Percentiles rank a stretch among this genome's conserved stretches.
Conservation (phyloP, 441 rosid species). For the Erysimum cheiri region DNA sequence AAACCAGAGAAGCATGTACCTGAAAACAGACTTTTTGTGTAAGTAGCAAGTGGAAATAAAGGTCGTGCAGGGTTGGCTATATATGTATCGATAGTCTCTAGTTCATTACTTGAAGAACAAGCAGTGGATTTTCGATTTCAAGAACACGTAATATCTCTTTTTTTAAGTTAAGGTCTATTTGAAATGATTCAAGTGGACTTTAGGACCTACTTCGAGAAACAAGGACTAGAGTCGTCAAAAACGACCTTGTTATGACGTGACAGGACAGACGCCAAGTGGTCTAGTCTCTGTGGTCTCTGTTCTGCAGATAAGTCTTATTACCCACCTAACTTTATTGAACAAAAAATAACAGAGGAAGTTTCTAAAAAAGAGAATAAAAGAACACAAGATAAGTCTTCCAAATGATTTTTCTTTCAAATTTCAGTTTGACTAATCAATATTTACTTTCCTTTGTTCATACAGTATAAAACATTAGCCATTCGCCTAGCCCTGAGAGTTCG, state of each 20-base stretch:
- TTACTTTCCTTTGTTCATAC: constrained; percentile 12
- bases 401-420: constrained; percentile 1
- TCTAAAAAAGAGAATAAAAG: too few species aligned
- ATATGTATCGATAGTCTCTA: neutral
- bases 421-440: constrained; percentile 1
- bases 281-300: constrained; percentile 32
- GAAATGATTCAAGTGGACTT: constrained; percentile 22
- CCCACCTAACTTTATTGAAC: constrained; percentile 20
- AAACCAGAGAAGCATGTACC: constrained; percentile 41
- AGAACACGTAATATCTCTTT: neutral
- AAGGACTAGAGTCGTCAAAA: constrained; percentile 36
- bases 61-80: constrained; percentile 7
- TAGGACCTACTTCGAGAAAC: constrained; percentile 36
- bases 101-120: constrained; percentile 38
- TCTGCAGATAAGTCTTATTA: constrained; percentile 28
- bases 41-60: constrained; percentile 14
- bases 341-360: constrained; percentile 12
- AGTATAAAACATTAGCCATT: neutral
- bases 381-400: neutral
- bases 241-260: constrained; percentile 39
- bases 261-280: constrained; percentile 27
- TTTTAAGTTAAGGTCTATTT: neutral
- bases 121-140: constrained; percentile 22
- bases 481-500: neutral
- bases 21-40: neutral